Percentiles rank a stretch among this genome's conserved stretches.
These are phyloP conservation scores for Aspergillus homomorphus DNA, from an alignment of 495 filamentous ascomycete species.

Conservation along the genomic window DNA sequence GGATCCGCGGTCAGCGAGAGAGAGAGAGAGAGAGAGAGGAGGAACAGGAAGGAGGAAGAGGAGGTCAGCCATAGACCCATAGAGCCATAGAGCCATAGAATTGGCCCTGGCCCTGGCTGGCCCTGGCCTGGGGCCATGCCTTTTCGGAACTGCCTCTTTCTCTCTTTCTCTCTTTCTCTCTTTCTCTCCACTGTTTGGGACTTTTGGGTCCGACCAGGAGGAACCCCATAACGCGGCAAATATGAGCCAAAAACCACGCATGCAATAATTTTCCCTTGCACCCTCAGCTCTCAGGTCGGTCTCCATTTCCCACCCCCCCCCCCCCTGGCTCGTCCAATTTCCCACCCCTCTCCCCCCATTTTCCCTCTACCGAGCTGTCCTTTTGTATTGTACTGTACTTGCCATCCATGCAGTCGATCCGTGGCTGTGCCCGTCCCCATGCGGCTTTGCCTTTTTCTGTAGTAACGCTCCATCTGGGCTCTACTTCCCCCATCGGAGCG, in stretches of 20 bases:
- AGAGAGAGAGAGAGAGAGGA: not conserved
- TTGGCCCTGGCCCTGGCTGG: no score
- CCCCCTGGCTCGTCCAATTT: no score
- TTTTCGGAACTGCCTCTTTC: not conserved
- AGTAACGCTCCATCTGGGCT: not conserved
- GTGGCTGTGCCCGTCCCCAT: constrained; percentile 9
- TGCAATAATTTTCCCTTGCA: not conserved
- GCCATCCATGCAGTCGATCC: constrained; percentile 14
- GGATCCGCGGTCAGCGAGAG: not conserved
- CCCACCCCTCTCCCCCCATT: not conserved
- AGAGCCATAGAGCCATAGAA: no score
- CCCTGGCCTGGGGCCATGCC: not conserved
- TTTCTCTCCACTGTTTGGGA: no score
- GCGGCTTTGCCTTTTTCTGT: constrained; percentile 6
- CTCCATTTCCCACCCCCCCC: no score
- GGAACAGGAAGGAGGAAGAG: not conserved
- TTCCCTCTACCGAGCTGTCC: not conserved
- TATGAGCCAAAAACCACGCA: not conserved
- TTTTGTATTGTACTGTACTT: not conserved
- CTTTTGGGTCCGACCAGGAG: not conserved
- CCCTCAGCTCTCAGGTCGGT: not conserved
- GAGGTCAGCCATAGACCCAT: no score
- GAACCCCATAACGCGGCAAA: not conserved
- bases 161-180: no score
- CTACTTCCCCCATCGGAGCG: not conserved